These are phyloP conservation scores for Skeletonema grethae DNA, from an alignment of 108 stramenopile species.

Conservation along the genomic window DNA sequence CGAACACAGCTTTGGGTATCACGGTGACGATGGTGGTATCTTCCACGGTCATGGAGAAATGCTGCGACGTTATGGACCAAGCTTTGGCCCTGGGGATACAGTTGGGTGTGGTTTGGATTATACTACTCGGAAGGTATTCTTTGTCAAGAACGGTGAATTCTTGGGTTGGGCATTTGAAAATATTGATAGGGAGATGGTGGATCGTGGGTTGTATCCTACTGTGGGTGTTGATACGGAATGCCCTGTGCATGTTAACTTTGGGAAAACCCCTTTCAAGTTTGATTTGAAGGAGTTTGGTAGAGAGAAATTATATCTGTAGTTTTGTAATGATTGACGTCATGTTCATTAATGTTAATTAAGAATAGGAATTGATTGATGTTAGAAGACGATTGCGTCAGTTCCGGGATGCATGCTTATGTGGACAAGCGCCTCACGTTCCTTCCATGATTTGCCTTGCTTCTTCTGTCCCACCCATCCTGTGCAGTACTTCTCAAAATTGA, in stretches of 20 bases:
- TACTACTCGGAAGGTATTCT: constrained; percentile 63
- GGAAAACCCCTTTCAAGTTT: constrained; percentile 62
- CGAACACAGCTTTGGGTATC: constrained; percentile 64
- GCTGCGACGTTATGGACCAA: constrained; percentile 69
- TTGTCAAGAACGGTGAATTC: constrained; percentile 76
- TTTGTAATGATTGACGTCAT: background rate
- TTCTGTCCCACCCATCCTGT: no score
- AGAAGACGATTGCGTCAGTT: background rate
- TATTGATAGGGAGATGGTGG: constrained; percentile 32
- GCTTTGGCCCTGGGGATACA: constrained; percentile 77
- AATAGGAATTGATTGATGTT: no score
- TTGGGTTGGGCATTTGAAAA: constrained; percentile 71
- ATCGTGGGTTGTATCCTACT: constrained; percentile 64
- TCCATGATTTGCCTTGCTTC: no score
- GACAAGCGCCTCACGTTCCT: no score
- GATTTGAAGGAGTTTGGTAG: constrained; percentile 40
- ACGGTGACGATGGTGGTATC: constrained; percentile 85
- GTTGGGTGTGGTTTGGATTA: constrained; percentile 87
- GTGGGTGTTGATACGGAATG: constrained; percentile 75
- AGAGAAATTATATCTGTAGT: background rate
- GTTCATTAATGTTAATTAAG: background rate
- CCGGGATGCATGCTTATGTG: background rate
- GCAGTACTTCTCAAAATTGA: no score
- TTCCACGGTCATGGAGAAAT: constrained; percentile 76
- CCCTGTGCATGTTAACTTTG: constrained; percentile 65